A percentile compares a stretch with the other conserved stretches of the same genome.
phyloP scores from a whole-genome alignment of 1,284 basidiomycete species.

The Malassezia nana region DNA sequence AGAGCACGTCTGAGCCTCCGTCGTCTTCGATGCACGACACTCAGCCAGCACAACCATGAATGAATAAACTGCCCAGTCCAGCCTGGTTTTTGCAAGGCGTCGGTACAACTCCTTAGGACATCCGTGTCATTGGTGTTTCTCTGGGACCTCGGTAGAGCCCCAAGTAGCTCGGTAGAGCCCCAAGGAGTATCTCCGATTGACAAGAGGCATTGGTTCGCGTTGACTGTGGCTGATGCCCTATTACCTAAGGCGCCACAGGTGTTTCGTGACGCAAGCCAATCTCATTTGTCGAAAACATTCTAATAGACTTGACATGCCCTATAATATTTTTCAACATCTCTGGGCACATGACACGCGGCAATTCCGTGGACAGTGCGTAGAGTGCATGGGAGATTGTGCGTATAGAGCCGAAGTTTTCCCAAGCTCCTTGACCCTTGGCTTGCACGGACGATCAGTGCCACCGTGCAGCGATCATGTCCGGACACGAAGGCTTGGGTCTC shows the following conservation, averaged over 20 bases:
- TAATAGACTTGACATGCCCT: not conserved
- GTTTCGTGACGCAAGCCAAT: not conserved
- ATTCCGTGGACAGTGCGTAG: not conserved
- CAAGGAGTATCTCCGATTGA: too few species aligned
- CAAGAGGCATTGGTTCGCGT: not conserved
- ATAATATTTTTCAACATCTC: not conserved
- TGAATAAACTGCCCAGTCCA: too few species aligned
- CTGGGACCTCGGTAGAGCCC: too few species aligned
- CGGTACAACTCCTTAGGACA: too few species aligned
- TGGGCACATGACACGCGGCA: not conserved
- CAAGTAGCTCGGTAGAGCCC: too few species aligned
- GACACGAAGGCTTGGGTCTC: conserved; percentile 8
- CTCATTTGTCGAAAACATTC: not conserved
- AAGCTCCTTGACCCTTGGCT: not conserved
- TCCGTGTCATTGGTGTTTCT: too few species aligned
- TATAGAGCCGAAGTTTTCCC: not conserved
- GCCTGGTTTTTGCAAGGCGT: too few species aligned
- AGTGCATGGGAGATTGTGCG: not conserved
- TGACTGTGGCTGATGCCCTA: not conserved
- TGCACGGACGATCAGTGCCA: not conserved
- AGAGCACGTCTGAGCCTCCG: not conserved
- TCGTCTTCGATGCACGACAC: too few species aligned
- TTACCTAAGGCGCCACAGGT: not conserved
- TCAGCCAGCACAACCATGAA: too few species aligned
- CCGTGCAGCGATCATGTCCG: not conserved